A percentile compares a stretch with the other conserved stretches of the same genome.
phyloP scores from a whole-genome alignment of 306 rosid genomes.

The Adenanthera pavonina region DNA sequence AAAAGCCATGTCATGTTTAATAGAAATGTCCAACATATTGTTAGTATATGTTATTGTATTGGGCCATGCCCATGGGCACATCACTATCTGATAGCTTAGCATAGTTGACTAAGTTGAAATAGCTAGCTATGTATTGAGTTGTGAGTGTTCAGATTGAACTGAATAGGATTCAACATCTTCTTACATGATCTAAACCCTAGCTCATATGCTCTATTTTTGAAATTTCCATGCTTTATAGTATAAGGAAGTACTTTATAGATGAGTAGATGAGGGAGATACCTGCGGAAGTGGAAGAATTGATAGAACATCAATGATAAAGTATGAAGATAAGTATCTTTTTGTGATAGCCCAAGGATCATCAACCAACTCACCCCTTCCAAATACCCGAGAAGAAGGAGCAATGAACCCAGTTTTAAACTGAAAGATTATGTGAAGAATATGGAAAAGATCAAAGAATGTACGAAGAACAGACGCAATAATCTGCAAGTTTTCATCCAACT shows the following conservation, averaged over 20 bases:
- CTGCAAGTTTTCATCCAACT: constrained; percentile 43
- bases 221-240: not conserved
- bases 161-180: too few relatives aligned
- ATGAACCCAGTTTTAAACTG: constrained; percentile 86
- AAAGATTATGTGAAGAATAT: constrained; percentile 69
- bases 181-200: too few relatives aligned
- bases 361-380: constrained; percentile 81
- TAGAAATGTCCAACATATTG: not conserved
- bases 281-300: constrained; percentile 91
- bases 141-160: too few relatives aligned
- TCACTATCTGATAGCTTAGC: too few relatives aligned
- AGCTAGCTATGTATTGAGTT: too few relatives aligned
- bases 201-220: not conserved
- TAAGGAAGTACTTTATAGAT: not conserved
- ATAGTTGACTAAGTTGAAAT: too few relatives aligned
- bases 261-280: constrained; percentile 48
- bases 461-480: constrained; percentile 74
- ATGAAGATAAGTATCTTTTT: constrained; percentile 66
- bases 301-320: constrained; percentile 78
- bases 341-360: constrained; percentile 63
- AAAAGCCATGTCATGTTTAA: not conserved
- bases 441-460: constrained; percentile 76
- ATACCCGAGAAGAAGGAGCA: constrained; percentile 85
- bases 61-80: too few relatives aligned
- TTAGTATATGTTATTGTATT: too few relatives aligned